Conservation (phyloP, 208 protist species). For the Trypanosoma rangeli region DNA sequence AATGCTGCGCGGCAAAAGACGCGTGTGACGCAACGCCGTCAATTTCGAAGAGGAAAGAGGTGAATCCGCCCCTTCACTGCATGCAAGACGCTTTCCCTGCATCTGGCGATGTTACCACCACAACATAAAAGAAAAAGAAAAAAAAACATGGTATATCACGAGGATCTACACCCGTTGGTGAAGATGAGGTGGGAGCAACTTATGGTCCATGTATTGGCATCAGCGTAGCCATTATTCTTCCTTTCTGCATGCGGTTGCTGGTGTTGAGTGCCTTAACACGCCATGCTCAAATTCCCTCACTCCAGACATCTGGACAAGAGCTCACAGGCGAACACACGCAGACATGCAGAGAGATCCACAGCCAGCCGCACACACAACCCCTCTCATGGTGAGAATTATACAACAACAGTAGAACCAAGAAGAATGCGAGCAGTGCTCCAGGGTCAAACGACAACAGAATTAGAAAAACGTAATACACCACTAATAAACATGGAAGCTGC, state of each 20-base stretch:
- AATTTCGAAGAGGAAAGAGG: slow-evolving; percentile 1
- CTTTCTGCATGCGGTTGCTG: neutral
- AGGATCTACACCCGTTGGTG: neutral
- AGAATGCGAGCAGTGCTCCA: no score
- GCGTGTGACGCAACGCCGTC: slow-evolving; percentile 10
- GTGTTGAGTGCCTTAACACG: neutral
- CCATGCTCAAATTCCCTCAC: neutral
- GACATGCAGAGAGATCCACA: neutral
- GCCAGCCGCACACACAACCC: no score
- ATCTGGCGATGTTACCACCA: neutral
- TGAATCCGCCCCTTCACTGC: neutral
- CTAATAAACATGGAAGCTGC: no score
- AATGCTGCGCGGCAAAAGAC: slow-evolving; percentile 28
- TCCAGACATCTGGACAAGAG: neutral
- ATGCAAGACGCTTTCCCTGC: neutral
- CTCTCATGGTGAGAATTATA: no score
- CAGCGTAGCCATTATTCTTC: neutral
- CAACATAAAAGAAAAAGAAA: slow-evolving; percentile 7
- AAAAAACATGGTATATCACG: neutral
- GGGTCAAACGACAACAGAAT: no score
- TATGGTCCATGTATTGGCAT: neutral
- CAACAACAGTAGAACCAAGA: no score
- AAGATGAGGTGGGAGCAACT: neutral
- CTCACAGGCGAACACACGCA: slow-evolving; percentile 1
- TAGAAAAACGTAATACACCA: no score